Evolutionary conservation across 2,329 filamentous ascomycete genomes (phyloP).

Genomic region (Madurella fahalii): DNA sequence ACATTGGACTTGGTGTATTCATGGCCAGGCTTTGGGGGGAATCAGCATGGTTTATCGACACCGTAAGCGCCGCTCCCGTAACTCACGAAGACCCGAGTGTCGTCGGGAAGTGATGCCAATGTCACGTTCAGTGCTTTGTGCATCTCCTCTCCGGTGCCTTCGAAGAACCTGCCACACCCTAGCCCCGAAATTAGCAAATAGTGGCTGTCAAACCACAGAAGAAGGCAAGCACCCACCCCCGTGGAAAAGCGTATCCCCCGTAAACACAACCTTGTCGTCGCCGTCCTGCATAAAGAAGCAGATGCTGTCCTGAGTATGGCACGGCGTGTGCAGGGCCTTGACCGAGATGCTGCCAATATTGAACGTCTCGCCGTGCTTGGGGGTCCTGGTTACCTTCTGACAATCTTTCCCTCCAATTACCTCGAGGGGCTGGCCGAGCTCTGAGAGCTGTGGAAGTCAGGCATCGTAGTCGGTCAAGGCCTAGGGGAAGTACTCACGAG

Average conservation of each 20-base stretch:
- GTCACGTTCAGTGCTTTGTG: slow-evolving; percentile 85
- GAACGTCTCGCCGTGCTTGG: slow-evolving; percentile 71
- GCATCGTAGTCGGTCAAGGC: slow-evolving; percentile 17
- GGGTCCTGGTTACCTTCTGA: slow-evolving; percentile 71
- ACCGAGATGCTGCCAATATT: slow-evolving; percentile 79
- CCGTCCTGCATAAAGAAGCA: slow-evolving; percentile 89
- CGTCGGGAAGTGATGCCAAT: slow-evolving; percentile 74
- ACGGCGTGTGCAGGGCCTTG: slow-evolving; percentile 89
- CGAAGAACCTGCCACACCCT: slow-evolving; percentile 96
- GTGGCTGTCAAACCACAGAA: not conserved
- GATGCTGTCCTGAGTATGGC: slow-evolving; percentile 97
- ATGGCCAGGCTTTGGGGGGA: slow-evolving; percentile 67
- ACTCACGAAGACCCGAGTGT: slow-evolving; percentile 84
- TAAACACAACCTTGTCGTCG: slow-evolving; percentile 75
- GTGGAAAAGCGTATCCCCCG: slow-evolving; percentile 93
- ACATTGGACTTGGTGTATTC: slow-evolving; percentile 98
- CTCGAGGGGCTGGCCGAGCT: slow-evolving; percentile 58
- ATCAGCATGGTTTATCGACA: not conserved
- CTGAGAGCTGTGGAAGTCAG: slow-evolving; percentile 27
- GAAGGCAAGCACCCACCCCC: slow-evolving; percentile 53
- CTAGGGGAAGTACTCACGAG: slow-evolving; percentile 51
- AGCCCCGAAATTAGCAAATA: not conserved
- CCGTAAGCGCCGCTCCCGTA: not conserved
- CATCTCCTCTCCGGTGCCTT: slow-evolving; percentile 87
- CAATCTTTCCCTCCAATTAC: slow-evolving; percentile 89